A percentile compares a stretch with the other conserved stretches of the same genome.
These are phyloP conservation scores for Lentinula novae-zelandiae DNA, from an alignment of 1,284 basidiomycete species.

Conservation along the genomic window DNA sequence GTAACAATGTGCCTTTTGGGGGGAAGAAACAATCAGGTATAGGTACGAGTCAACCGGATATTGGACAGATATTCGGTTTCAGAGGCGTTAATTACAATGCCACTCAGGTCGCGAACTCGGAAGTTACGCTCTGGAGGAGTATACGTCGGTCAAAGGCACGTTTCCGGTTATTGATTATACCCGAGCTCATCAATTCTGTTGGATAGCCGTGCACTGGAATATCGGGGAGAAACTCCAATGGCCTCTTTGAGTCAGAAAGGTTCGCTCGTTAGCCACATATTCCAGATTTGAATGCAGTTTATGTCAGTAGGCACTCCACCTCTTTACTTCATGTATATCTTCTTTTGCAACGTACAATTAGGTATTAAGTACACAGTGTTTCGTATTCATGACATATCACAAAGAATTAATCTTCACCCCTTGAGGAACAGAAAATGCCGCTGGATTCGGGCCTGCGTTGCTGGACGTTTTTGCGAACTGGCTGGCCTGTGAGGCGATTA, in stretches of 20 bases:
- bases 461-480: not conserved
- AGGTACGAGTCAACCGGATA: conserved; percentile 26
- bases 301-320: not conserved
- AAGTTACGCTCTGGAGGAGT: conserved; percentile 80
- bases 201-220: conserved; percentile 72
- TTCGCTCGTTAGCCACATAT: not conserved
- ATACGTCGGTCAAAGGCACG: conserved; percentile 74
- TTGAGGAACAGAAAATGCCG: not conserved
- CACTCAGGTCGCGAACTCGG: conserved; percentile 80
- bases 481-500: no score
- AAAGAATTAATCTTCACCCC: not conserved
- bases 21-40: conserved; percentile 60
- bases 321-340: not conserved
- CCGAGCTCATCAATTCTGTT: conserved; percentile 35
- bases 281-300: no score
- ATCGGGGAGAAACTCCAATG: conserved; percentile 77
- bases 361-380: not conserved
- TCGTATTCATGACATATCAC: not conserved
- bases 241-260: conserved; percentile 51
- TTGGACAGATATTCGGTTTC: not conserved
- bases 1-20: conserved; percentile 88
- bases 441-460: not conserved
- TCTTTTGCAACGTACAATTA: not conserved
- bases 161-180: conserved; percentile 21
- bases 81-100: not conserved